phyloP scores from a whole-genome alignment of 306 rosid genomes.

The Malus sieversii region DNA sequence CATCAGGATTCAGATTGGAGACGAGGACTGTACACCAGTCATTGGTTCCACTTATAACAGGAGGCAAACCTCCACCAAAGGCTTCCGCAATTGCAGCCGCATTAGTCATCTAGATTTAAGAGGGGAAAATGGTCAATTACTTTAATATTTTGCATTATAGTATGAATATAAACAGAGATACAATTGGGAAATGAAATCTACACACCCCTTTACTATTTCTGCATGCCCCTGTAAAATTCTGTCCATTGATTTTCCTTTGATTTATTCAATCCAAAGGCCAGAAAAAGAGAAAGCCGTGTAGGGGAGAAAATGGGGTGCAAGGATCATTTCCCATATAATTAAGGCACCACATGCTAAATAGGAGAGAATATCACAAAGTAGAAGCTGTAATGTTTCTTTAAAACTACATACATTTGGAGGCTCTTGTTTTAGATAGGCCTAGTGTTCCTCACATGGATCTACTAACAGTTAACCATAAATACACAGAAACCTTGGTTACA shows the following conservation, averaged over 20 bases:
- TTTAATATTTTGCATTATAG: neutral
- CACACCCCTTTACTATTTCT: no score
- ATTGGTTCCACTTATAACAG: slow-evolving; percentile 91
- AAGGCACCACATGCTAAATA: neutral
- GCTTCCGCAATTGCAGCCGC: slow-evolving; percentile 89
- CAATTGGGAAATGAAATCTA: no score
- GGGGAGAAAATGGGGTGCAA: no score
- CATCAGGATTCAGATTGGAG: slow-evolving; percentile 86
- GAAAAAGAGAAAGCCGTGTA: no score
- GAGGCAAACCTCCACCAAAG: slow-evolving; percentile 95
- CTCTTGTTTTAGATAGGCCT: neutral
- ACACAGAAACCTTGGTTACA: neutral
- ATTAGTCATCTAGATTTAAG: slow-evolving; percentile 64
- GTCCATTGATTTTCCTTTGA: no score
- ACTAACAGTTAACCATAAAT: neutral
- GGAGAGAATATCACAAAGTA: neutral
- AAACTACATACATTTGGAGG: neutral
- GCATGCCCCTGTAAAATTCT: no score
- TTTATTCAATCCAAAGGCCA: no score
- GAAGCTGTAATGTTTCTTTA: neutral
- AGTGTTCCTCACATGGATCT: neutral
- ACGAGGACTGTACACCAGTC: slow-evolving; percentile 94
- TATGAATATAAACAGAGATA: neutral
- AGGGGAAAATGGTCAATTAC: neutral
- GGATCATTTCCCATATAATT: neutral